Evolutionary conservation across 2,329 filamentous ascomycete species (phyloP), one percentile per base, ranked within the genome.

Genomic region (Microcera coccophila): DNA sequence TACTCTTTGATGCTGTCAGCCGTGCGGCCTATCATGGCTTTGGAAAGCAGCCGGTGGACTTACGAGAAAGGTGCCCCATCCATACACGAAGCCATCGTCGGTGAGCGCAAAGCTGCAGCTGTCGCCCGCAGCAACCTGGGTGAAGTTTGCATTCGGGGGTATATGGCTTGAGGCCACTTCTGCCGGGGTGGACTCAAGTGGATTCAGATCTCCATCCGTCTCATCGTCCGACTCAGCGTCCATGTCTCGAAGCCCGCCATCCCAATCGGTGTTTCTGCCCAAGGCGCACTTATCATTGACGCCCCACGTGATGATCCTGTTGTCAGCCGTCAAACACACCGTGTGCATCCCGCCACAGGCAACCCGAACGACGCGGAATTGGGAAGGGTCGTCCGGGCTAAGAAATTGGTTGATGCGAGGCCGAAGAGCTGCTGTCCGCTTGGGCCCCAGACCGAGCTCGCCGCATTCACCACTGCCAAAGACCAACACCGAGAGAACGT

Each of bases 211-310:
- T 15, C 15, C 18, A 5, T 77, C 71, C 4, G 70, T 69, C 32
- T 53, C 53, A 18, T 53, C 47, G 15, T 34, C 43, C 14, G 60
- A 54, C 1, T 59, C 72, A 12, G 70, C 71, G n/a, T 74, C 73
- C n/a, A 68, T 63, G 37, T 77, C 73, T 36, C 75, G 69, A 28
- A 71, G 58, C 20, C 76, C 78, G 26, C 80, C 80, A 3, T 79
- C 74, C 70, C 79, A 81, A 4, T 70, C 65, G 72, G 41, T 87
- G 55, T 84, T 75, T 58, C 87, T 76, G 31, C 86, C 87, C 32
- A 90, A 74, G 2, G 86, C 84, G 48, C 82, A 81, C 56, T 87
- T 79, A 61, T 90, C 86, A 62, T 90, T 90, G 52, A 89, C 85
- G 46, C 86, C 87, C 87, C 86, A 91, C 16, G 84, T 87, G 33